Base-by-base conservation (phyloP, 768 basidiomycete species). In the Brasilioporus rufonigricans region DNA sequence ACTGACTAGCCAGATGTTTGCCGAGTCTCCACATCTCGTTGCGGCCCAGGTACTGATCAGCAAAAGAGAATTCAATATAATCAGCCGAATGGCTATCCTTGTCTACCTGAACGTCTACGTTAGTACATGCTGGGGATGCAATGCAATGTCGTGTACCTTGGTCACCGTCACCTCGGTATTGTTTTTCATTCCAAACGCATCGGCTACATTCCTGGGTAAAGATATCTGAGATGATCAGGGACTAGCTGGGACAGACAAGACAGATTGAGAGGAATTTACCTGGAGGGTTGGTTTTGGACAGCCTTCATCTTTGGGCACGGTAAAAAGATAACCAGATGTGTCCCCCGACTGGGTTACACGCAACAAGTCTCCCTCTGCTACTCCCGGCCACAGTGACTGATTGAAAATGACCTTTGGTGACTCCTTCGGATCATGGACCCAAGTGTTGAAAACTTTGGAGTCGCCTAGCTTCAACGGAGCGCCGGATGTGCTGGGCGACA, bases 21-120 rank as follows among this genome's bases (percentile, higher is more conserved):
- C 85, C 86, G 9, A 98, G 77, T 45, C 93, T 78, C 93, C 95
- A 98, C 93, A 97, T 96, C 61, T 98, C 97, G 57, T 90, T 93
- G 44, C 97, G 84, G 16, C 95, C 96, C 16, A 98, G 78, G 68
- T 98, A 98, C 66, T 96, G 93, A 67, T 97, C 94, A 58, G 91
- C 90, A 65, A 98, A 98, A 44, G 85, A 85, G 53, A 98, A 80
- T 65, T 98, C 96, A 47, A 98, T 80, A 65, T 86, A 87, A 56
- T 90, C 86, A 1, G 89, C 91, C 24, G 74, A 79, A 55, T 82
- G 80, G 35, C 73, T 71, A 8, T 77, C 74, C 60, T 78, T 82
- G 59, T 94, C 84, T 39, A 91, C 87, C 90, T 92, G 50, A 16
- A 26, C 5, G 23, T 43, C 6, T 43, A 12, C 46, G 62, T 61